phyloP scores from a whole-genome alignment of 208 protist genomes.

The Acanthamoeba culbertsoni region DNA sequence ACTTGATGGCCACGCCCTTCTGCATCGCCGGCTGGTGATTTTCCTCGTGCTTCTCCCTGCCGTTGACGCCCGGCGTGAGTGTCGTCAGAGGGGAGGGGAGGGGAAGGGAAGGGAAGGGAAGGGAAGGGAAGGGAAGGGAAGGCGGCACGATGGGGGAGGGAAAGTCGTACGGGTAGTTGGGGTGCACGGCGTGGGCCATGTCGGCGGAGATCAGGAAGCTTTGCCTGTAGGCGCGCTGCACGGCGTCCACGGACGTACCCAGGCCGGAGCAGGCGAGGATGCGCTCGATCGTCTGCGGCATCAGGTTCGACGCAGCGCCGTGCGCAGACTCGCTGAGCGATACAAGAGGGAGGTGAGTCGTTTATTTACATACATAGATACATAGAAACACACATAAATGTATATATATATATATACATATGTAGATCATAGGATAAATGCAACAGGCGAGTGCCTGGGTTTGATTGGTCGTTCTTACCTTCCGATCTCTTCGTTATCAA shows the following conservation, averaged over 20 bases:
- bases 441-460: neutral
- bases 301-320: slow-evolving; percentile 72
- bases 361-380: too few relatives aligned
- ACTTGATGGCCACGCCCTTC: slow-evolving; percentile 94
- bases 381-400: too few relatives aligned
- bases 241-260: neutral
- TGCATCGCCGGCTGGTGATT: slow-evolving; percentile 91
- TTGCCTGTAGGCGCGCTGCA: slow-evolving; percentile 84
- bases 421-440: neutral
- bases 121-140: too few relatives aligned
- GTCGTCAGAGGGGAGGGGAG: too few relatives aligned
- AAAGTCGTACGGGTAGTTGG: slow-evolving; percentile 88
- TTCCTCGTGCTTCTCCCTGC: slow-evolving; percentile 91
- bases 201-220: slow-evolving; percentile 95
- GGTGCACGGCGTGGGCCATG: slow-evolving; percentile 95
- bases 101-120: too few relatives aligned
- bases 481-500: slow-evolving; percentile 86
- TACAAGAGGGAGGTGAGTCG: neutral
- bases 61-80: neutral
- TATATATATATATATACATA: too few relatives aligned
- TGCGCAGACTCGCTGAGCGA: slow-evolving; percentile 69
- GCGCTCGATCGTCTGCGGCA: slow-evolving; percentile 62
- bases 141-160: neutral
- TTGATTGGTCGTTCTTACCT: neutral
- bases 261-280: neutral